Percentiles rank a stretch among this genome's conserved stretches.
These are phyloP conservation scores for Fremontodendron californicum DNA, from an alignment of 345 rosid genomes.

Conservation along the genomic window DNA sequence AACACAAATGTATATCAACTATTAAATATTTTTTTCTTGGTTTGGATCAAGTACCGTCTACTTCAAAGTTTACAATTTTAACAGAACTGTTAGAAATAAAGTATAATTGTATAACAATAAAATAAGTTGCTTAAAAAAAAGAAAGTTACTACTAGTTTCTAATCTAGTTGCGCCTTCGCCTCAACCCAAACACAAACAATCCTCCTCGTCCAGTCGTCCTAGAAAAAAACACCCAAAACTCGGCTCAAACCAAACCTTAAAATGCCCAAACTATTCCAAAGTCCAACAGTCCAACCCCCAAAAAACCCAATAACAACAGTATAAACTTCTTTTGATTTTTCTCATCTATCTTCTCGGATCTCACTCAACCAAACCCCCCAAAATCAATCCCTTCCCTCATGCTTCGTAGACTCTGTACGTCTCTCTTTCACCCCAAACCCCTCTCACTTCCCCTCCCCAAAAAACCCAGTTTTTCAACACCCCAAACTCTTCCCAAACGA, in stretches of 20 bases:
- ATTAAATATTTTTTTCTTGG: too few relatives aligned
- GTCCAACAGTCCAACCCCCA: too few relatives aligned
- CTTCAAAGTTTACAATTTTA: too few relatives aligned
- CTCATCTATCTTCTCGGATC: slow-evolving; percentile 1
- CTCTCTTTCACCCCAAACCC: slow-evolving; percentile 29
- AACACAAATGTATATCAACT: too few relatives aligned
- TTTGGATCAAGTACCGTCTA: too few relatives aligned
- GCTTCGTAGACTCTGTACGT: slow-evolving; percentile 46
- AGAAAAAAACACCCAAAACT: background rate
- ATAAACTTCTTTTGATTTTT: background rate
- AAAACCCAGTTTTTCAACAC: slow-evolving; percentile 14
- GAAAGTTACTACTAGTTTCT: too few relatives aligned
- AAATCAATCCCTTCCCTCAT: slow-evolving; percentile 30
- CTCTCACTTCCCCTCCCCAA: slow-evolving; percentile 20
- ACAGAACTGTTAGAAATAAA: too few relatives aligned
- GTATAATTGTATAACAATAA: too few relatives aligned
- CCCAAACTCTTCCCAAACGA: slow-evolving; percentile 4
- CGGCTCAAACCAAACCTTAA: background rate
- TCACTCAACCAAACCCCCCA: background rate
- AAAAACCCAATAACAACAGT: background rate
- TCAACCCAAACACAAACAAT: background rate
- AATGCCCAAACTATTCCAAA: background rate
- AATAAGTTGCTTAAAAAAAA: too few relatives aligned
- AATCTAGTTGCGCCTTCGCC: too few relatives aligned
- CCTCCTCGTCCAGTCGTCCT: background rate